Conservation (phyloP, 2,329 filamentous ascomycete species). For the Pyricularia pennisetigena region DNA sequence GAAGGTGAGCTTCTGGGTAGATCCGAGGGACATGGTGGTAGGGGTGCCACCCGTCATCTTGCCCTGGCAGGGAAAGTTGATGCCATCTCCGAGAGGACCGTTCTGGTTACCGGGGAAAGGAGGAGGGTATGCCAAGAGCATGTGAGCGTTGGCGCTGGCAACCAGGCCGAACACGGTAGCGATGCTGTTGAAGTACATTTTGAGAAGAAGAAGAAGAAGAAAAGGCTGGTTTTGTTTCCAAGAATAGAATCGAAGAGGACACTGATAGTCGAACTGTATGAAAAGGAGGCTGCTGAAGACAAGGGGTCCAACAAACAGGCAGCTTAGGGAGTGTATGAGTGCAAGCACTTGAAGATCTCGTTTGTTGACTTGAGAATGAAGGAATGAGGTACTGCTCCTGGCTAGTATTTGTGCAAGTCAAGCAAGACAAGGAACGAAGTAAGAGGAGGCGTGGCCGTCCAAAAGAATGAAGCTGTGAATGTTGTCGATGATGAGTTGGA, state of each 20-base stretch:
- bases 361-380: slow-evolving; percentile 17
- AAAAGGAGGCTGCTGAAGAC: not conserved
- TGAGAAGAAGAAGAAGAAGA: too few species aligned
- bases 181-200: slow-evolving; percentile 38
- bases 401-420: slow-evolving; percentile 19
- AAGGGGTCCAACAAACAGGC: slow-evolving; percentile 1
- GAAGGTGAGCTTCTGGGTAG: slow-evolving; percentile 52
- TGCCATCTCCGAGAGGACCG: slow-evolving; percentile 52
- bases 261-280: not conserved
- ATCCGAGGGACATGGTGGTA: slow-evolving; percentile 57
- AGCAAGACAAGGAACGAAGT: slow-evolving; percentile 14
- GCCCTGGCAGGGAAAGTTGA: slow-evolving; percentile 77
- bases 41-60: slow-evolving; percentile 33
- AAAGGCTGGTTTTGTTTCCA: slow-evolving; percentile 21
- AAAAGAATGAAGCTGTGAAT: slow-evolving; percentile 20
- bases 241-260: not conserved
- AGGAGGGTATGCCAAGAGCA: slow-evolving; percentile 59
- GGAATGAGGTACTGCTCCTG: slow-evolving; percentile 30
- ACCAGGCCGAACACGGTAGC: slow-evolving; percentile 42
- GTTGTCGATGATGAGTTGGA: slow-evolving; percentile 3
- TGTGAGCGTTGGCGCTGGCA: slow-evolving; percentile 59
- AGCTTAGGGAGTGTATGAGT: slow-evolving; percentile 6
- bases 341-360: slow-evolving; percentile 12
- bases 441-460: slow-evolving; percentile 22
- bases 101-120: slow-evolving; percentile 51